These are phyloP conservation scores for Fusarium sp. DNA, from an alignment of 2,329 filamentous ascomycete genomes.

Conservation along the genomic window DNA sequence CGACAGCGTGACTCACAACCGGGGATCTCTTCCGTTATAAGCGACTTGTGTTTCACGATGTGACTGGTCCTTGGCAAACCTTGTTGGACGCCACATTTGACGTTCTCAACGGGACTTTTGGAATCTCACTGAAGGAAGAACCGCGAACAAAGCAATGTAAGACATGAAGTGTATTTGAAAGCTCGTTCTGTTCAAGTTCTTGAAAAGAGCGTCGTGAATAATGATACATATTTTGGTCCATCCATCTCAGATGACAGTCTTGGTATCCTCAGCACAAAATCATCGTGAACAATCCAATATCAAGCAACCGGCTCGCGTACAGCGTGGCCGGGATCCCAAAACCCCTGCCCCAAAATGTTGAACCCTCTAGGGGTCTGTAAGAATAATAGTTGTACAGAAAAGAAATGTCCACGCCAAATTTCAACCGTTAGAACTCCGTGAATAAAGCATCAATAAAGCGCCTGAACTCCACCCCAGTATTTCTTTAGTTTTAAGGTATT, in stretches of 20 bases:
- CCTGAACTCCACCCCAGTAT: constrained; percentile 30
- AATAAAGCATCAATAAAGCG: constrained; percentile 10
- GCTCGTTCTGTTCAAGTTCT: constrained; percentile 17
- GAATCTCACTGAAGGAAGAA: not conserved
- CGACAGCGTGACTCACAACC: constrained; percentile 35
- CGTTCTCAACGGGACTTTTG: constrained; percentile 8
- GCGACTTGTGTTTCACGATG: constrained; percentile 37
- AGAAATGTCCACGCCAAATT: constrained; percentile 15
- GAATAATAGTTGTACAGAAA: constrained; percentile 50
- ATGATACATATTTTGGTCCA: constrained; percentile 40
- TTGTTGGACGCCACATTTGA: constrained; percentile 1
- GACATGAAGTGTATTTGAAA: constrained; percentile 6
- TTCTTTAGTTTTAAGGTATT: constrained; percentile 33
- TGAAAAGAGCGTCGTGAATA: constrained; percentile 45
- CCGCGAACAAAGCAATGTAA: not conserved
- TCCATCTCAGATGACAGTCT: constrained; percentile 39
- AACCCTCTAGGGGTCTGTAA: constrained; percentile 21
- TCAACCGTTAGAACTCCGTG: constrained; percentile 19
- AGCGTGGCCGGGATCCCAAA: constrained; percentile 13
- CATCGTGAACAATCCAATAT: constrained; percentile 17
- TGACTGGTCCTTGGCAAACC: constrained; percentile 19
- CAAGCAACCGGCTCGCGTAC: constrained; percentile 9
- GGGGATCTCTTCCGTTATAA: constrained; percentile 31
- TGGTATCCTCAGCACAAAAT: constrained; percentile 28
- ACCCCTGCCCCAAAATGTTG: constrained; percentile 15